Percentiles rank a stretch among this genome's conserved stretches.
These are phyloP conservation scores for Vishniacozyma victoriae DNA, from an alignment of 768 basidiomycete genomes.

Conservation along the genomic window DNA sequence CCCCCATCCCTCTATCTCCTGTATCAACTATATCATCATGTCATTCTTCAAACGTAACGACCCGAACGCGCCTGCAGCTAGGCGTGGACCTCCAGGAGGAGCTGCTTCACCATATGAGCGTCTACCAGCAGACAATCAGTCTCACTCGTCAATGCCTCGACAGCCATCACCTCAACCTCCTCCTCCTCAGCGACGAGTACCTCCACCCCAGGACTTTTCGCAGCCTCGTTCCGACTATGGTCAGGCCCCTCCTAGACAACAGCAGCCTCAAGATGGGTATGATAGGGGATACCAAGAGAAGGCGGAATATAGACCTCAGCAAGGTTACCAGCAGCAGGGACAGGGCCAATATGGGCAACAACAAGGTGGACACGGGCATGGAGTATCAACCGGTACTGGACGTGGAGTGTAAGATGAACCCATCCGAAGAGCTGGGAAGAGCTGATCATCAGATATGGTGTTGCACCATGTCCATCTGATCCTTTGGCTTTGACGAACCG, in stretches of 20 bases:
- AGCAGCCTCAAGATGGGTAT: background rate
- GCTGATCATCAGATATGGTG: slow-evolving; percentile 39
- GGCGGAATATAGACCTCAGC: slow-evolving; percentile 22
- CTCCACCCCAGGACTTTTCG: slow-evolving; percentile 9
- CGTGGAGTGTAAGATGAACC: slow-evolving; percentile 24
- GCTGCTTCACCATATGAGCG: slow-evolving; percentile 32
- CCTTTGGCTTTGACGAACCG: slow-evolving; percentile 73
- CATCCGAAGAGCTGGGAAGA: background rate
- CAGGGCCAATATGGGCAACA: no score
- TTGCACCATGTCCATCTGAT: slow-evolving; percentile 61
- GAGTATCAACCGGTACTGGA: slow-evolving; percentile 8
- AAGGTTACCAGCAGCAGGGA: slow-evolving; percentile 5
- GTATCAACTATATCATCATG: slow-evolving; percentile 13
- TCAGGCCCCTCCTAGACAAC: background rate
- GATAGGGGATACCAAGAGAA: slow-evolving; percentile 18
- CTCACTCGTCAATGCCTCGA: slow-evolving; percentile 22
- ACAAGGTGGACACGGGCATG: slow-evolving; percentile 14
- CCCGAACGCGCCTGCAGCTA: slow-evolving; percentile 34
- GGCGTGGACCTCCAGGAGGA: slow-evolving; percentile 15
- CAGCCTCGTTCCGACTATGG: slow-evolving; percentile 9
- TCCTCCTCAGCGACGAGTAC: slow-evolving; percentile 13
- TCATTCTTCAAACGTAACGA: slow-evolving; percentile 44
- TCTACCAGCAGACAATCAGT: slow-evolving; percentile 25
- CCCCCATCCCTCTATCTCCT: background rate
- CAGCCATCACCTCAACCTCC: slow-evolving; percentile 13